A percentile compares a stretch with the other conserved stretches of the same genome.
phyloP scores from a whole-genome alignment of 2,329 filamentous ascomycete genomes.

The Plectosphaerella plurivora region DNA sequence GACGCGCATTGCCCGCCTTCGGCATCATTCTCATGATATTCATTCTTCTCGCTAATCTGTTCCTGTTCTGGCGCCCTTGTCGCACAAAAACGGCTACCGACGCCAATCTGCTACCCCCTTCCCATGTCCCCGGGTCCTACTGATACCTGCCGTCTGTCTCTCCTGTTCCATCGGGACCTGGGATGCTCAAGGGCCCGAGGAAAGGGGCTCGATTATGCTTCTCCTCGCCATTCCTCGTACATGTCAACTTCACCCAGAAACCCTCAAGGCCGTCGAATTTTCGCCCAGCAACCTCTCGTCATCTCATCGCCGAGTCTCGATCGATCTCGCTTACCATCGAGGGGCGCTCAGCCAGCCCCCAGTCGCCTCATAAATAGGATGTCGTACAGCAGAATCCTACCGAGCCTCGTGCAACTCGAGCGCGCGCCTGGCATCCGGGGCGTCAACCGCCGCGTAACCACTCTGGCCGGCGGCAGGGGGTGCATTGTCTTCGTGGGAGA shows the following conservation, averaged over 20 bases:
- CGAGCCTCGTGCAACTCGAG: too few relatives aligned
- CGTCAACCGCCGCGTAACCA: too few relatives aligned
- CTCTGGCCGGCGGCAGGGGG: too few relatives aligned
- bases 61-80: constrained; percentile 8
- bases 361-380: too few relatives aligned
- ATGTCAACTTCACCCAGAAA: not conserved
- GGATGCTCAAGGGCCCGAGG: not conserved
- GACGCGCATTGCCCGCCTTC: not conserved
- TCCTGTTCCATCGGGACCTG: not conserved
- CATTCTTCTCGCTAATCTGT: constrained; percentile 11
- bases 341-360: not conserved
- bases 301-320: not conserved
- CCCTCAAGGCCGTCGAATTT: too few relatives aligned
- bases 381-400: too few relatives aligned
- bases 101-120: constrained; percentile 5
- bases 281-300: too few relatives aligned
- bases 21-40: not conserved
- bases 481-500: too few relatives aligned
- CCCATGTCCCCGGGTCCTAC: not conserved
- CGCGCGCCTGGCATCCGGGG: too few relatives aligned
- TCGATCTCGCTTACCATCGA: not conserved
- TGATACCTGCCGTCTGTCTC: not conserved
- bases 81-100: constrained; percentile 5
- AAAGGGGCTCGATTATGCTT: too few relatives aligned
- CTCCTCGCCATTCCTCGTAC: too few relatives aligned